Conservation (phyloP, 2,329 filamentous ascomycete species). For the Colletotrichum sp. region DNA sequence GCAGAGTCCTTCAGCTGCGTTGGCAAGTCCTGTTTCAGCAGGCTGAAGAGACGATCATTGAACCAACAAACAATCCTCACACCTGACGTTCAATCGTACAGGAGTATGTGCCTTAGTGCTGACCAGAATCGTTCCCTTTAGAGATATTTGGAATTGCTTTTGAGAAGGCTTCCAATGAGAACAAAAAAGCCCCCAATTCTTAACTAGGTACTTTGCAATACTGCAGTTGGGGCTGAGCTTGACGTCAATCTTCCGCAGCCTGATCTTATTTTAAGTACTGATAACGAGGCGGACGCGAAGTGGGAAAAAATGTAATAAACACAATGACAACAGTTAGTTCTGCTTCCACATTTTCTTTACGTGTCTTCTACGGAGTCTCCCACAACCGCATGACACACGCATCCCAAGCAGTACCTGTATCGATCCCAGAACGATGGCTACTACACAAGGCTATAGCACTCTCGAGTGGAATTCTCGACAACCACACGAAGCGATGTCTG, state of each 20-base stretch:
- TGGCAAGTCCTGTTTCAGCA: neutral
- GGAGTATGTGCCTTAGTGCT: neutral
- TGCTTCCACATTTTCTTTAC: neutral
- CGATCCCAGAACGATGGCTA: neutral
- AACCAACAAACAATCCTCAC: neutral
- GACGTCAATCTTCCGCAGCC: neutral
- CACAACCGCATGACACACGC: neutral
- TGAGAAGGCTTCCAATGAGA: neutral
- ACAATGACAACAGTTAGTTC: rapidly evolving
- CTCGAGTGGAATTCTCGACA: neutral
- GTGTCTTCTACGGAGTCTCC: neutral
- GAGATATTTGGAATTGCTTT: neutral
- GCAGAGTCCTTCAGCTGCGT: neutral
- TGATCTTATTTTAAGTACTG: neutral
- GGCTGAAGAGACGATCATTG: neutral
- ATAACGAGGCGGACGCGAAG: neutral
- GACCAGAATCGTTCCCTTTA: neutral
- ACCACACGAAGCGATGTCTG: neutral
- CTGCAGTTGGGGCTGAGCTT: neutral
- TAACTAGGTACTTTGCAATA: neutral
- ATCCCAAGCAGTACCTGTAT: neutral
- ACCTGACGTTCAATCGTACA: neutral
- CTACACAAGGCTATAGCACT: neutral
- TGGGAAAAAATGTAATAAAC: neutral
- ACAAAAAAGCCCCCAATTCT: neutral